A percentile compares a stretch with the other conserved stretches of the same genome.
Conservation (phyloP, 495 filamentous ascomycete genomes). For the Penicillium canescens region DNA sequence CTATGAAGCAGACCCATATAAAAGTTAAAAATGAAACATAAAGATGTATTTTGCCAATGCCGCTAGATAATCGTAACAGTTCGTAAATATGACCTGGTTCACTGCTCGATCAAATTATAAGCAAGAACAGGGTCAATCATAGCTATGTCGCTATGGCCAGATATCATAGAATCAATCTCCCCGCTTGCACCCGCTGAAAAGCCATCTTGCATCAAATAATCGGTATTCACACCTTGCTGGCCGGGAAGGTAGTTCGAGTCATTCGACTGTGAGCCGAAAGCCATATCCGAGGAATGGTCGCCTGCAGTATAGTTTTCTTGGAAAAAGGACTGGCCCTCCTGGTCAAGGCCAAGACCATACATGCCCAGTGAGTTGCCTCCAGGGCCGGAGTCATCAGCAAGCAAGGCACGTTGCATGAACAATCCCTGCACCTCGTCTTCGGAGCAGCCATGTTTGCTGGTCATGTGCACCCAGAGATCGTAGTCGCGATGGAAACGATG, state of each 20-base stretch:
- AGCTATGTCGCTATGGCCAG: constrained; percentile 33
- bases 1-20: no score
- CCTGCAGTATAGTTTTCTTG: constrained; percentile 18
- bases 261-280: constrained; percentile 6
- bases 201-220: constrained; percentile 33
- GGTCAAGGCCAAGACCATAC: constrained; percentile 45
- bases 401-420: constrained; percentile 43
- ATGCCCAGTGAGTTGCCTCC: constrained; percentile 39
- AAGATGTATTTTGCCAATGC: neutral
- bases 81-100: neutral
- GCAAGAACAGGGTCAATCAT: constrained; percentile 38
- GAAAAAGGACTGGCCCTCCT: constrained; percentile 15
- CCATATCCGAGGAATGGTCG: neutral
- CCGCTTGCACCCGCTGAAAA: neutral
- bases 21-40: no score
- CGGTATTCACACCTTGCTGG: constrained; percentile 13
- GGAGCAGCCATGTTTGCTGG: constrained; percentile 47
- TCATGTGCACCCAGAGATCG: constrained; percentile 68
- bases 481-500: constrained; percentile 65
- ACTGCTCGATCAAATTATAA: constrained; percentile 31
- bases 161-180: constrained; percentile 31
- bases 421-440: constrained; percentile 53
- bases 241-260: constrained; percentile 6
- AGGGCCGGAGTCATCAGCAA: constrained; percentile 31
- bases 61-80: constrained; percentile 5